phyloP scores from a whole-genome alignment of 805 yeast species.

The Danielozyma ontarioensis region DNA sequence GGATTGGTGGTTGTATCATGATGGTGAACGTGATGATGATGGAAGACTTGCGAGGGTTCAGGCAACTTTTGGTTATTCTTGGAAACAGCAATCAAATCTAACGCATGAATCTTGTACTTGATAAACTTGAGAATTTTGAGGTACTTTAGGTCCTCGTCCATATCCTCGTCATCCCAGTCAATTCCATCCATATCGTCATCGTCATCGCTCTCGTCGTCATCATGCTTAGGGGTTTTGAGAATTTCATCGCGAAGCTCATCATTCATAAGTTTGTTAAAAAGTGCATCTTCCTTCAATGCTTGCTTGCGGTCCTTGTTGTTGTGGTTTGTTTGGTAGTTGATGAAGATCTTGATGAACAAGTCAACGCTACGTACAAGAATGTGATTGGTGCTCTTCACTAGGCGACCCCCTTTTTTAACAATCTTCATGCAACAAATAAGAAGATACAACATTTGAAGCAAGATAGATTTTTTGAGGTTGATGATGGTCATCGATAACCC shows the following conservation, averaged over 20 bases:
- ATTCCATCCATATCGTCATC: constrained; percentile 20
- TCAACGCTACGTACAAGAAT: constrained; percentile 14
- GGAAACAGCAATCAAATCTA: constrained; percentile 2
- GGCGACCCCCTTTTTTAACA: constrained; percentile 20
- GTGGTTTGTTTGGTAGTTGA: constrained; percentile 30
- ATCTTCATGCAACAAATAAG: constrained; percentile 36
- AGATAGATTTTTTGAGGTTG: constrained; percentile 37
- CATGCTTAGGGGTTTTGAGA: constrained; percentile 21
- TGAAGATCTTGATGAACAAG: constrained; percentile 31
- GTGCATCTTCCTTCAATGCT: constrained; percentile 27
- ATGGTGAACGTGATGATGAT: constrained; percentile 5
- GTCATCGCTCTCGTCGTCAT: constrained; percentile 1
- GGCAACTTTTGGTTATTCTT: background rate
- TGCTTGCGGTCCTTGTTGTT: constrained; percentile 12
- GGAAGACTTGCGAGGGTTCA: constrained; percentile 2
- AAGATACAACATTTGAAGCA: constrained; percentile 38
- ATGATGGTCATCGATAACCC: constrained; percentile 40
- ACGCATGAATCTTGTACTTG: constrained; percentile 26
- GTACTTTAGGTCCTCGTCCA: constrained; percentile 44
- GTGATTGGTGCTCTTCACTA: constrained; percentile 3
- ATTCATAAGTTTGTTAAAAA: constrained; percentile 33
- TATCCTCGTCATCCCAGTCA: constrained; percentile 45
- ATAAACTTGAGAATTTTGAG: constrained; percentile 37
- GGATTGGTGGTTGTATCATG: background rate
- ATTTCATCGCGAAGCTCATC: constrained; percentile 37